Conservation (phyloP, 2,329 filamentous ascomycete species). For the Xylariaceae sp. region DNA sequence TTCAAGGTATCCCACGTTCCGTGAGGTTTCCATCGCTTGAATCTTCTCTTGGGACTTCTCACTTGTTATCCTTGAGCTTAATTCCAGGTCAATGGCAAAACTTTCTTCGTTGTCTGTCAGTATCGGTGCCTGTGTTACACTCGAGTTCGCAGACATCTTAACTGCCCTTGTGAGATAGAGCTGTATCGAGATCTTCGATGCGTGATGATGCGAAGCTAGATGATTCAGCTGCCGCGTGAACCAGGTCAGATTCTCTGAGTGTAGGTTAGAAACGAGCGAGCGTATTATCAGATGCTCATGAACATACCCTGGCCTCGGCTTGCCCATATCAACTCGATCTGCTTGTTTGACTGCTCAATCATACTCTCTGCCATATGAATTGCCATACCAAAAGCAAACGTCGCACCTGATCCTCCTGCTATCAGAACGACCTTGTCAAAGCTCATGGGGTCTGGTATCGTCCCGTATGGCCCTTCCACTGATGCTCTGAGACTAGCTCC, state of each 20-base stretch:
- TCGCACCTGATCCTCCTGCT: slow-evolving; percentile 58
- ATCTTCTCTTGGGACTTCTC: too few relatives aligned
- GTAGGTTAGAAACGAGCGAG: too few relatives aligned
- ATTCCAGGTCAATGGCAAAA: too few relatives aligned
- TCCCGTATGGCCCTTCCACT: slow-evolving; percentile 58
- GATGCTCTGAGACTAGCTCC: slow-evolving; percentile 47
- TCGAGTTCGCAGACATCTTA: slow-evolving; percentile 3
- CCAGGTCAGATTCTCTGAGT: slow-evolving; percentile 34
- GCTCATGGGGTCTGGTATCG: slow-evolving; percentile 46
- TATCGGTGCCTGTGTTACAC: slow-evolving; percentile 8
- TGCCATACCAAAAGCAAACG: slow-evolving; percentile 51
- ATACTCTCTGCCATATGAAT: slow-evolving; percentile 43
- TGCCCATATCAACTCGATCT: slow-evolving; percentile 47
- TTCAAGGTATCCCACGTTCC: slow-evolving; percentile 12
- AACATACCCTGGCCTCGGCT: slow-evolving; percentile 43
- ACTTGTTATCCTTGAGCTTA: too few relatives aligned
- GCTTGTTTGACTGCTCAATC: slow-evolving; percentile 33
- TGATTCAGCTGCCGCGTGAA: slow-evolving; percentile 38
- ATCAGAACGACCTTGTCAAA: slow-evolving; percentile 57
- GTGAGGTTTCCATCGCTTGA: slow-evolving; percentile 11
- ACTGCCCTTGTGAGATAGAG: slow-evolving; percentile 35
- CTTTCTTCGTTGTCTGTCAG: slow-evolving; percentile 14
- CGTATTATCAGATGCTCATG: background rate
- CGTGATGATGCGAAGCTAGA: slow-evolving; percentile 36
- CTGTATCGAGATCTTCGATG: slow-evolving; percentile 35